Evolutionary conservation across 805 yeast species (phyloP).

Genomic region (Pichia heedii): DNA sequence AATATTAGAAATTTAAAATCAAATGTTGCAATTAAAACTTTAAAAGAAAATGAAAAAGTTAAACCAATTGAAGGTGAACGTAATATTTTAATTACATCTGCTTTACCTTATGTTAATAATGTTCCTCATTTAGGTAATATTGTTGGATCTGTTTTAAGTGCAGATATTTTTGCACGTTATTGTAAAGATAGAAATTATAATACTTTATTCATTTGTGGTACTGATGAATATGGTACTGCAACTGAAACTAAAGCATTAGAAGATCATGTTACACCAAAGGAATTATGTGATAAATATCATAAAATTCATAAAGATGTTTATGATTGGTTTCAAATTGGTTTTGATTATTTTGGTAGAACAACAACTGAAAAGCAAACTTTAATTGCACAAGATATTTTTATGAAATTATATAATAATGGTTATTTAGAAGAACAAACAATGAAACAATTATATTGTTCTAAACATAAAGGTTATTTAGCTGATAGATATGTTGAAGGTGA

Average conservation of each 20-base stretch:
- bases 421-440: constrained; percentile 78
- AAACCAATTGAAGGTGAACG: constrained; percentile 64
- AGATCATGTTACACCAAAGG: constrained; percentile 80
- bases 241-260: constrained; percentile 97
- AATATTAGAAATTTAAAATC: constrained; percentile 23
- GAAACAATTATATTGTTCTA: constrained; percentile 86
- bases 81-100: constrained; percentile 87
- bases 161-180: constrained; percentile 89
- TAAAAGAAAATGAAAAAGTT: constrained; percentile 29
- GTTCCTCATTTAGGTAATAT: constrained; percentile 98
- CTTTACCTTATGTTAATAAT: constrained; percentile 95
- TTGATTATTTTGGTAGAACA: constrained; percentile 94
- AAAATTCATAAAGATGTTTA: constrained; percentile 80
- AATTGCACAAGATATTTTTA: constrained; percentile 90
- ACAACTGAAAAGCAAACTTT: constrained; percentile 87
- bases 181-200: constrained; percentile 84
- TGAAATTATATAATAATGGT: constrained; percentile 65
- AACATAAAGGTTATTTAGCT: constrained; percentile 85
- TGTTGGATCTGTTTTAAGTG: constrained; percentile 88
- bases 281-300: constrained; percentile 87
- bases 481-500: constrained; percentile 96
- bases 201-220: constrained; percentile 85
- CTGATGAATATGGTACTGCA: constrained; percentile 99
- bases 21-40: constrained; percentile 9
- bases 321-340: constrained; percentile 94